Base-by-base conservation (phyloP, 148 eudicot species). In the Dysphania ambrosioides region DNA sequence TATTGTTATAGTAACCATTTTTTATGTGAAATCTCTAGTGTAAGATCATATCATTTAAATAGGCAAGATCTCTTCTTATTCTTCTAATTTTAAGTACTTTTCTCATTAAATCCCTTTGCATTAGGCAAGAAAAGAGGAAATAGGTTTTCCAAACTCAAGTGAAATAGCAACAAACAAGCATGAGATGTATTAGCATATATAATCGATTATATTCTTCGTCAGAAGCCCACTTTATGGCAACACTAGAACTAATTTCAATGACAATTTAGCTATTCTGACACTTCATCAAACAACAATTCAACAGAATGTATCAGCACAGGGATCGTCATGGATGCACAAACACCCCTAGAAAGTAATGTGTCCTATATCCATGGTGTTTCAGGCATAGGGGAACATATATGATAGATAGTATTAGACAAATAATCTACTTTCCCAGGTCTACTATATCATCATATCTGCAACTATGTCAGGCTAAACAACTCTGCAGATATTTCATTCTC, bases 231-330 rank as follows among this genome's bases (percentile, higher is more conserved):
- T n/a, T n/a, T n/a, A n/a, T n/a, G n/a, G n/a, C n/a, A n/a, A n/a
- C n/a, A n/a, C n/a, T n/a, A n/a, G n/a, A n/a, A n/a, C n/a, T n/a
- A 15, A 32, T 21, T 19, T 7, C 58, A 31, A 36, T 66, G 26
- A 53, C n/a, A 30, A 26, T 27, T 35, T 31, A 38, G 34, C 34
- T 55, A 55, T n/a, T 63, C 49, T 19, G 59, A 58, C 53, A 24
- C 40, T 42, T 59, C 75, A 72, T 10, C 51, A 67, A 16, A 8
- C 71, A 66, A 4, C 72, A 55, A n/a, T 34, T 64, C 57, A 32
- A 8, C 62, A 23, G 44, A 74, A 49, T 19, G 24, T 19, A 51
- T 65, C 18, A 49, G 61, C 58, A 74, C 30, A 63, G n/a, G 40
- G 62, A 31, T 64, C 44, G 9, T 73, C 27, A n/a, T 66, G 51